Evolutionary conservation across 2,329 filamentous ascomycete genomes (phyloP), one percentile per base, ranked within the genome.

Genomic region (Phialophora chinensis): DNA sequence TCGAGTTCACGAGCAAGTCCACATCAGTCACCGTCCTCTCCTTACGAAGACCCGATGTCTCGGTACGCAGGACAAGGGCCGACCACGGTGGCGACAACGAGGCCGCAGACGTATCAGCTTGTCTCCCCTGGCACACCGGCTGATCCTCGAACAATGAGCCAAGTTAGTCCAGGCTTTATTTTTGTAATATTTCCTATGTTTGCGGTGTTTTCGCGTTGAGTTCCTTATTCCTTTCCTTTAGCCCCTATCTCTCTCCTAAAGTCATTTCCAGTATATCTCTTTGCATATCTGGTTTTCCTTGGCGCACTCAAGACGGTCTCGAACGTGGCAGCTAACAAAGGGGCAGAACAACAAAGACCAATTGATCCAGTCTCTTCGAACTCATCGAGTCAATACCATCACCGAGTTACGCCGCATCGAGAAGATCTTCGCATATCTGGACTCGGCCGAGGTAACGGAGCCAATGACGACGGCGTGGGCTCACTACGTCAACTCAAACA

Each of bases 331-430:
- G 38, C 66, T 66, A 25, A 66, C 63, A 44, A 42, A 20, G 53
- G 17, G 69, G 71, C 70, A 83, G 80, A 76, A 78, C 29, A 79
- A 83, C 66, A 83, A 83, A 71, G 75, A 79, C 17, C 84, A 88
- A 68, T 82, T 90, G 68, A 86, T 91, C 69, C 81, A 87, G 27
- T 87, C 88, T 0, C 82, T 92, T 25, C 81, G 81, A 52, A 87
- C 86, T 0, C 89, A 90, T 73, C 86, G 86, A n/a, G 82, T 92
- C 75, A 92, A 92, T 75, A 92, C 90, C 0, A 81, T 92, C 23
- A 88, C 87, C 0, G 89, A 91, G 69, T 85, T 92, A 31, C 88
- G 90, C 70, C 87, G 89, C 17, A 88, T 91, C 71, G 90, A 93
- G 75, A 85, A 86, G 63, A 81, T 86, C 3, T 88, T 90, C 27